Evolutionary conservation across 345 rosid species (phyloP), one percentile per base, ranked within the genome.

Genomic region (Psidium friedrichsthalianum): DNA sequence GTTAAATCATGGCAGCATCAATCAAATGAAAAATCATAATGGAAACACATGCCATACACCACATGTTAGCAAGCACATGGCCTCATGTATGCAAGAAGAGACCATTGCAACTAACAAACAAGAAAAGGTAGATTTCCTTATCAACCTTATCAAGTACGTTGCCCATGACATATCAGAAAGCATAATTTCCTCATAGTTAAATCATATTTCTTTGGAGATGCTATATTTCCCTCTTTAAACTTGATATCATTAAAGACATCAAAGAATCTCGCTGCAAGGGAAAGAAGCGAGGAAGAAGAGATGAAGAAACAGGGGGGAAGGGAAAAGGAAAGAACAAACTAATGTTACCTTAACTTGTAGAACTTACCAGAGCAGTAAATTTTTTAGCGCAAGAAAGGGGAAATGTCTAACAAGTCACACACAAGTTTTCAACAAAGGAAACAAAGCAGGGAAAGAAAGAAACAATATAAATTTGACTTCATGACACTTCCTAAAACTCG

Each of bases 341-440:
- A 0, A 27, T 27, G 74, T 59, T 1, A 13, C 18, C 0, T 3
- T 13, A 59, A 59, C 74, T 59, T 59, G 74, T 0, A 0, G 74
- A 5, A 59, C 20, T 59, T 25, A 6, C 29, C 15, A 25, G 2
- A 59, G 27, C 9, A 13, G 20, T 12, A 2, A 59, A 59, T n/a
- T 13, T 14, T 59, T 59, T 59, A 59, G 15, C 36, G 36, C 4
- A 27, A 27, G 27, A 27, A 27, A 5, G 13, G 6, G 4, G 20
- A 59, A 59, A 59, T 59, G 36, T 59, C 36, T 27, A 27, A 27
- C 20, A 6, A n/a, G 74, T 61, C n/a, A n/a, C 40, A 15, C 74
- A 14, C 6, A 61, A 61, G 13, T 61, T 0, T 3, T 6, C 14
- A 14, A 27, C 6, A 14, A 27, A 27, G 27, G 4, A 27, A 1